Evolutionary conservation across 306 rosid genomes (phyloP), one percentile per base, ranked within the genome.

Genomic region (Medicago arabica): DNA sequence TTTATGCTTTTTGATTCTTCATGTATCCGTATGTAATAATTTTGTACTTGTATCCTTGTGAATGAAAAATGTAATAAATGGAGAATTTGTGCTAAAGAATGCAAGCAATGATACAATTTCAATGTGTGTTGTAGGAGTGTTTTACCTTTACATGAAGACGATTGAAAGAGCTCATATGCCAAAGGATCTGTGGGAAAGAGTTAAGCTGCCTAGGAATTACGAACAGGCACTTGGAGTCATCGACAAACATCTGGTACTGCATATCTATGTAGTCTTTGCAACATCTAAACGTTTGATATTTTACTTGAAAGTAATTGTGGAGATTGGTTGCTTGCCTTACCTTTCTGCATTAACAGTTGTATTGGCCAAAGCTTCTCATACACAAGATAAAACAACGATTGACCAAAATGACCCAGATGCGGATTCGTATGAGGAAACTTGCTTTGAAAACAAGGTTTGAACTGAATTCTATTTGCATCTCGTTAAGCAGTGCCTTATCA

Each of bases 101-200:
- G 75, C 36, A 54, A 61, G 59, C 46, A 64, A 63, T 73, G 23
- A 80, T 69, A 16, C 14, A 19, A 8, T 63, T 84, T 59, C 7
- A 4, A 67, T 81, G 55, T 79, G 28, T 84, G 21, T 57, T 81
- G 88, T 86, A 93, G 96, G 98, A 60, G 96, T 93, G 46, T 93
- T 93, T 85, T 89, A 93, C 80, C 98, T 93, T 55, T 91, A 88
- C 75, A 91, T 93, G 98, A 93, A 93, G 85, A 89, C 97, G 21
- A 91, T 91, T 59, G 97, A 93, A 83, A 89, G 98, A 84, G 97
- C 98, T 87, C 98, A 94, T 70, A 86, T 87, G 95, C 95, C 96
- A 6, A 91, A 86, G 68, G 80, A 94, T 63, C 77, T 94, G 76
- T 94, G 97, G 98, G 98, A 94, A 79, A 94, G 95, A 80, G 90